Evolutionary conservation across 495 filamentous ascomycete species (phyloP), one percentile per base, ranked within the genome.

Genomic region (Aspergillus mulundensis): DNA sequence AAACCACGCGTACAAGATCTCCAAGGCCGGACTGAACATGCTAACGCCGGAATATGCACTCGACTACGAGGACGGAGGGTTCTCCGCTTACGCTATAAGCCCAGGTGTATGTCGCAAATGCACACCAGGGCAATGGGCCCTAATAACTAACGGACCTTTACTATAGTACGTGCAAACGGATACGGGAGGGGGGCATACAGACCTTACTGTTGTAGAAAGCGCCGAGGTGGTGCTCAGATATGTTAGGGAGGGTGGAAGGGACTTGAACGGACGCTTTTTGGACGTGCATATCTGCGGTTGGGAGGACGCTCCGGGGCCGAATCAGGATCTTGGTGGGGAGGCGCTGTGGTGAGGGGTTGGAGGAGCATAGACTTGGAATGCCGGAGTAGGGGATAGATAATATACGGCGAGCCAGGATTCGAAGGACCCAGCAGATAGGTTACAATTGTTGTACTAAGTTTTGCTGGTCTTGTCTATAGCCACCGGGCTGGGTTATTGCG

Each of bases 101-200:
- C 75, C 75, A 0, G 74, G 74, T 6, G 73, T 75, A 63, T 30
- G 72, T 18, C 1, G 23, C 12, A 15, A 11, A 21, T 47, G 7
- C 44, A 15, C 20, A 14, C n/a, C n/a, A n/a, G n/a, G n/a, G n/a
- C n/a, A n/a, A n/a, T n/a, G n/a, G n/a, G n/a, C n/a, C n/a, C n/a
- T n/a, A n/a, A n/a, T n/a, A n/a, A n/a, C n/a, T n/a, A n/a, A n/a
- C n/a, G n/a, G n/a, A n/a, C n/a, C n/a, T n/a, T n/a, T n/a, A n/a
- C n/a, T n/a, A n/a, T 49, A 80, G 74, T 81, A 78, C 78, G 53
- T 81, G 5, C 70, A 71, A 53, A 81, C 78, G 7, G 78, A 81
- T 32, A 66, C 78, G 16, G 78, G 77, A 12, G 66, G 70, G 14
- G 40, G 53, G 7, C 38, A 62, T 12, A 78, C 79, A 12, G 77